Conservation (phyloP, 2,329 filamentous ascomycete genomes). For the Beauveria medogensis region DNA sequence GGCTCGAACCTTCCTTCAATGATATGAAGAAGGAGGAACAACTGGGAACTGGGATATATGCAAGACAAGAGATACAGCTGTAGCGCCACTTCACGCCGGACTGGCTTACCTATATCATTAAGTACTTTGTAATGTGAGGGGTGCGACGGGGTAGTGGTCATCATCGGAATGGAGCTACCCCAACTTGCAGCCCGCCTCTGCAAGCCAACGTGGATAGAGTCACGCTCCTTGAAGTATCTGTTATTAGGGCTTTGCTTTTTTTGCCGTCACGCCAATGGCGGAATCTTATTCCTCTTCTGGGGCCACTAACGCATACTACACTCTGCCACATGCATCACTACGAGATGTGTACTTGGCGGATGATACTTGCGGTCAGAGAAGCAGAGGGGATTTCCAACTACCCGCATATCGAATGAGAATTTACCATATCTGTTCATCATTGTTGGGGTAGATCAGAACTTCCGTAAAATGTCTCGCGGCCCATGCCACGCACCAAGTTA, state of each 20-base stretch:
- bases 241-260: neutral
- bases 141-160: neutral
- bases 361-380: too few species aligned
- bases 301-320: too few species aligned
- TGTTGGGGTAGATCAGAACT: neutral
- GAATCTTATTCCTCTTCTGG: too few species aligned
- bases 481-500: neutral
- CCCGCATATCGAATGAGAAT: too few species aligned
- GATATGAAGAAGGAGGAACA: neutral
- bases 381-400: too few species aligned
- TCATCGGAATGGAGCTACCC: constrained; percentile 1
- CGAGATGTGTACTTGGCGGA: too few species aligned
- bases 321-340: too few species aligned
- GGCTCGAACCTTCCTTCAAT: neutral
- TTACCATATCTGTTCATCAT: too few species aligned
- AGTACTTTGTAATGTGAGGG: constrained; percentile 2
- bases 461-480: neutral
- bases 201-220: neutral
- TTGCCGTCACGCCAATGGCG: neutral
- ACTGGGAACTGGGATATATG: too few species aligned
- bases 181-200: neutral
- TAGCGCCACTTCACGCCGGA: neutral
- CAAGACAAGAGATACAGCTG: too few species aligned
- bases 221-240: neutral
- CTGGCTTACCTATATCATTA: neutral